Evolutionary conservation across 75 land plant species (phyloP), one percentile per base, ranked within the genome.

Genomic region (Cunninghamia lanceolata): DNA sequence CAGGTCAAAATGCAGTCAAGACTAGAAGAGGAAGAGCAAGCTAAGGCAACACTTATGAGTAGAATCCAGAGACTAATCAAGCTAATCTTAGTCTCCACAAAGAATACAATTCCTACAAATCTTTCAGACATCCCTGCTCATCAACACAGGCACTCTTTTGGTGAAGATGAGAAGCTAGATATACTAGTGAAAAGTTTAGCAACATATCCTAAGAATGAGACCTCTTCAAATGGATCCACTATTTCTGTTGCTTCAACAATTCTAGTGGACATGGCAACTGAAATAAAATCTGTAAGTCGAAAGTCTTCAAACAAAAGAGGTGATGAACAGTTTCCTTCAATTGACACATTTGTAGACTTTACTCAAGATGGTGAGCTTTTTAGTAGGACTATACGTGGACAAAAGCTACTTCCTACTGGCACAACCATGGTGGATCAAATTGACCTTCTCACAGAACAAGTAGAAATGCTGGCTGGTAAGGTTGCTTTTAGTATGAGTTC

Each of bases 301-400:
- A 45, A 45, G 4, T 45, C 47, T 45, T n/a, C n/a, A n/a, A n/a
- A n/a, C n/a, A n/a, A n/a, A n/a, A n/a, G n/a, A n/a, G n/a, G n/a
- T n/a, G n/a, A n/a, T 73, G 99, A 96, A 36, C 86, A 86, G 9
- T 94, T 95, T 14, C 81, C 91, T 25, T 54, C 85, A 7, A 85
- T 88, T 78, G 89, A 91, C 84, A 83, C 89, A 30, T 36, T 91
- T 68, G 89, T 89, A 38, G 99, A 94, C 81, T 88, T 94, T 74
- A 93, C 90, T 83, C 98, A 94, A 85, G 93, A 86, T 81, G 93
- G 95, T 59, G 96, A 94, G 68, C 89, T 93, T 80, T 88, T 92
- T 39, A 91, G 90, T 89, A 94, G 91, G 35, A 83, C 90, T 66
- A 36, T 84, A 77, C 34, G 3, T 82, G 90, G 87, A 28, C 53